Base-by-base conservation (phyloP, 805 yeast species). In the Metschnikowia cerradonensis region DNA sequence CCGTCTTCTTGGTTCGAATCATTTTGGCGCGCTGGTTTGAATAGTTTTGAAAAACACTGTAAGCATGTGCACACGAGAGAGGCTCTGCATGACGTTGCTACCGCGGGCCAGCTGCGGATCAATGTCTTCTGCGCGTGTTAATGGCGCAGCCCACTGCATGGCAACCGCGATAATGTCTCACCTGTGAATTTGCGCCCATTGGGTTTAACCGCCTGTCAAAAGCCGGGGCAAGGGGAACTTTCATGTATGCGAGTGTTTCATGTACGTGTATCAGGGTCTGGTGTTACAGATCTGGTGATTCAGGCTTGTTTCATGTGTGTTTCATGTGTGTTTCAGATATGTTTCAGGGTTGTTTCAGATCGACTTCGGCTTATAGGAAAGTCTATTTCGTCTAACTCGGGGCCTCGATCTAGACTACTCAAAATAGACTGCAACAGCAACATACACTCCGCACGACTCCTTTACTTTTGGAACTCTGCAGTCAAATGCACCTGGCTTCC, bases 71-170 rank as follows among this genome's bases (percentile, higher is more conserved):
- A 33, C 38, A 42, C 45, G 26, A 22, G 20, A 32, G 31, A 30
- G 45, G 31, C 11, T 22, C 37, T 34, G 36, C 45, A 26, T 31
- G 35, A 19, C 35, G 26, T 41, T 20, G 35, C 30, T 33, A n/a
- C 45, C 20, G 45, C 37, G 34, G 26, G 26, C 38, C 41, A 22
- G 17, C 31, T 41, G 35, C 36, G 17, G 26, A 42, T 34, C 38
- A 20, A 32, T 42, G 36, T 19, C 45, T 20, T 42, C 45, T 20
- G 38, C 45, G 45, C 45, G 37, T 42, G 38, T 14, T 6, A 37
- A 20, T 37, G 41, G 30, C 19, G 45, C 45, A 41, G 35, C 35
- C 10, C 44, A 19, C 15, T 41, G 44, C 45, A 41, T 41, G 35
- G 32, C 41, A 39, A 39, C 41, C 43, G 43, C n/a, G 43, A 40